Percentiles rank a stretch among this genome's conserved stretches.
Evolutionary conservation across 2,329 filamentous ascomycete genomes (phyloP).

Genomic region (Magnaporthiopsis poae): DNA sequence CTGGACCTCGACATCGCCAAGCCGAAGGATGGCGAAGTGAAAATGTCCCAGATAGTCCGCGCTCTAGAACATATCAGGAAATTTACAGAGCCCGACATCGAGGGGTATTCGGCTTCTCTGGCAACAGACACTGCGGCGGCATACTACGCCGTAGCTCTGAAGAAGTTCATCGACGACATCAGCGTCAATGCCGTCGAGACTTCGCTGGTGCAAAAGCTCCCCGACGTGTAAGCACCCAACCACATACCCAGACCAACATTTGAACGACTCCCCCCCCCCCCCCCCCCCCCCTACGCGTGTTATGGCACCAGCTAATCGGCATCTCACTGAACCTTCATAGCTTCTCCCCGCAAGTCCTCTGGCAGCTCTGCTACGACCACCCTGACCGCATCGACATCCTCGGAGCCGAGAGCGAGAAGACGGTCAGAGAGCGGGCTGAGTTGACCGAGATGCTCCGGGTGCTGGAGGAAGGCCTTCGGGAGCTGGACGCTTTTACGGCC

Average conservation of each 20-base stretch:
- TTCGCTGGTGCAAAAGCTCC: slow-evolving; percentile 16
- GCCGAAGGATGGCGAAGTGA: no score
- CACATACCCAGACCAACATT: no score
- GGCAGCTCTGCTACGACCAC: neutral
- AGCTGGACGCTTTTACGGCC: neutral
- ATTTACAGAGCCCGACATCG: slow-evolving; percentile 24
- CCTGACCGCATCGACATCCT: neutral
- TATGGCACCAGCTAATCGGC: no score
- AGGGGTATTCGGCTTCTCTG: slow-evolving; percentile 25
- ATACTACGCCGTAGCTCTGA: slow-evolving; percentile 30
- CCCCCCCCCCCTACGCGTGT: no score
- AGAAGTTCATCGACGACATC: slow-evolving; percentile 20
- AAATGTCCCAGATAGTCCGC: no score
- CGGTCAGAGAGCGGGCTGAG: neutral
- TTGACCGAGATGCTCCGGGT: neutral
- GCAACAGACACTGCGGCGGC: slow-evolving; percentile 31
- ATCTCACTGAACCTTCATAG: no score
- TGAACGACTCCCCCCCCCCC: no score
- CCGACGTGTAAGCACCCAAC: neutral
- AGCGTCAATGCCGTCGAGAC: slow-evolving; percentile 17
- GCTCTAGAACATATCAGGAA: neutral
- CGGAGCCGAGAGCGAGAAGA: slow-evolving; percentile 3
- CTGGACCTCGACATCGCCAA: no score
- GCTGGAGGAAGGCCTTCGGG: neutral
- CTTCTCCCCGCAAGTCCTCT: neutral